Conservation (phyloP, 2,329 filamentous ascomycete species). For the Pseudocercospora cruenta region DNA sequence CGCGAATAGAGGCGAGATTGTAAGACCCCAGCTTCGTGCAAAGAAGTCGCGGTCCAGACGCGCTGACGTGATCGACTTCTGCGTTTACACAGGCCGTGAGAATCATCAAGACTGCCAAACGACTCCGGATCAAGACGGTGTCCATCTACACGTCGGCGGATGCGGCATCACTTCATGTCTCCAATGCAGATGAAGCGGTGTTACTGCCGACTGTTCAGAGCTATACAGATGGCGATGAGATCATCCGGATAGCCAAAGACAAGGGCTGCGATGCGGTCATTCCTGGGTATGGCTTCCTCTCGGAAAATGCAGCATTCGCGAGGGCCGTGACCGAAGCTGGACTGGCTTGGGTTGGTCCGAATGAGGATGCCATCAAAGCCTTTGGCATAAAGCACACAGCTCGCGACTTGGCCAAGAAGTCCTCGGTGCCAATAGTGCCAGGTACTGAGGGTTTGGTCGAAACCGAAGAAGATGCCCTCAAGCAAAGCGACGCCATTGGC, state of each 20-base stretch:
- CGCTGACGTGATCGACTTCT: neutral
- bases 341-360: slow-evolving; percentile 57
- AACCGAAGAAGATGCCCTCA: slow-evolving; percentile 52
- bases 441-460: slow-evolving; percentile 56
- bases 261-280: slow-evolving; percentile 61
- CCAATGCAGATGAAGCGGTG: slow-evolving; percentile 57
- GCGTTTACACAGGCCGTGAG: slow-evolving; percentile 41
- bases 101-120: slow-evolving; percentile 56
- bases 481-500: slow-evolving; percentile 50
- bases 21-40: slow-evolving; percentile 10
- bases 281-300: slow-evolving; percentile 69
- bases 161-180: slow-evolving; percentile 58
- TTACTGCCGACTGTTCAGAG: slow-evolving; percentile 53
- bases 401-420: slow-evolving; percentile 55
- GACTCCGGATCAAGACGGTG: slow-evolving; percentile 56
- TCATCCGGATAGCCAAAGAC: slow-evolving; percentile 57
- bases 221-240: slow-evolving; percentile 53
- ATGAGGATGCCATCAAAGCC: slow-evolving; percentile 34
- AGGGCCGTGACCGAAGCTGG: slow-evolving; percentile 56
- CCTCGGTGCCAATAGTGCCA: slow-evolving; percentile 59
- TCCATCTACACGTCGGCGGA: slow-evolving; percentile 63
- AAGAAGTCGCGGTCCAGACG: neutral
- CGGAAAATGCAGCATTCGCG: slow-evolving; percentile 67
- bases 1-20: slow-evolving; percentile 64
- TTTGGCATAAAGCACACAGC: slow-evolving; percentile 65